Evolutionary conservation across 345 rosid species (phyloP).

Genomic region (Litchi chinensis): DNA sequence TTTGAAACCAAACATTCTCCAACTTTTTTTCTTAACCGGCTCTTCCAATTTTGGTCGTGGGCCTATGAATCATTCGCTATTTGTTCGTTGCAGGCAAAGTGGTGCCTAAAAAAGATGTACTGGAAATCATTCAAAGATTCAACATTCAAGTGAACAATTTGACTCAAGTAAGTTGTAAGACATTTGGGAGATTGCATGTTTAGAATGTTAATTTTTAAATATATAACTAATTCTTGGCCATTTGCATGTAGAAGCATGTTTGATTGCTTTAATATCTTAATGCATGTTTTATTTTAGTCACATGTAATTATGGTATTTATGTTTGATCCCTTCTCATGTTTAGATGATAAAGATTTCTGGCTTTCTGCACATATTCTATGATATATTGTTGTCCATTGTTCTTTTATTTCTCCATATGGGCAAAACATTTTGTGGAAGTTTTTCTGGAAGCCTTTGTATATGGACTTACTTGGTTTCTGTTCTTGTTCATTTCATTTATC

Average conservation of each 20-base stretch:
- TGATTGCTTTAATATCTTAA: background rate
- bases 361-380: too few species aligned
- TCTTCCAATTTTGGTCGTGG: background rate
- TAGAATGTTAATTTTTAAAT: background rate
- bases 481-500: background rate
- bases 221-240: background rate
- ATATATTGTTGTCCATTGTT: background rate
- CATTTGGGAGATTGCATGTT: background rate
- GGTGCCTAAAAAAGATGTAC: conserved; percentile 60
- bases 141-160: conserved; percentile 97
- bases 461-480: background rate
- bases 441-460: background rate
- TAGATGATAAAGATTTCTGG: background rate
- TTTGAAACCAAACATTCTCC: background rate
- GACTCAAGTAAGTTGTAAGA: conserved; percentile 67
- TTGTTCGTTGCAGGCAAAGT: conserved; percentile 51
- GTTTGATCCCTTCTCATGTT: background rate
- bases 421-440: background rate
- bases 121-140: conserved; percentile 63
- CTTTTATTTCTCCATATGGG: background rate
- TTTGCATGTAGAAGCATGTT: background rate
- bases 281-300: background rate
- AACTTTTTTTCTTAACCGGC: background rate
- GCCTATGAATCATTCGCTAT: conserved; percentile 10
- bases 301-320: background rate